Conservation (phyloP, 768 basidiomycete genomes). For the Termitomyces titanicus region DNA sequence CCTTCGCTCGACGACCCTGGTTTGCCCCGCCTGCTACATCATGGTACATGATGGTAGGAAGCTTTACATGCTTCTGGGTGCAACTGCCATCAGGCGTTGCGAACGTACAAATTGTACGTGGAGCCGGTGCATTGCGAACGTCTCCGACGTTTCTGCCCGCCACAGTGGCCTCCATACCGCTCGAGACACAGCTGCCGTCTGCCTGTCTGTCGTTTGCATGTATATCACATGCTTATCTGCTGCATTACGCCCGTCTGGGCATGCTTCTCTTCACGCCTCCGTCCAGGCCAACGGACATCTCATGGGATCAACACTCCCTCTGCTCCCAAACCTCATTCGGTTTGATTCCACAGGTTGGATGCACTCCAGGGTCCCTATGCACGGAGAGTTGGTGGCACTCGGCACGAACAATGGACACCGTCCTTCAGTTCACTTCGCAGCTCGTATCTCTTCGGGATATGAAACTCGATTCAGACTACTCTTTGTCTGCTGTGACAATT, state of each 20-base stretch:
- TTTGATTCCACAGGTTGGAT: background rate
- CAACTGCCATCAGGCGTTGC: background rate
- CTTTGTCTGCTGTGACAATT: conserved; percentile 42
- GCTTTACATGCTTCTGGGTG: background rate
- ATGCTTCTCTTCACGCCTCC: background rate
- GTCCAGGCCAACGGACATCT: background rate
- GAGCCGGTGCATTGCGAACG: background rate
- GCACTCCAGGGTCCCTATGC: conserved; percentile 10
- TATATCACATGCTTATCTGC: background rate
- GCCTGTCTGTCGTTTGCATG: background rate
- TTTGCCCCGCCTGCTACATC: background rate
- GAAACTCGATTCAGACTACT: conserved; percentile 67
- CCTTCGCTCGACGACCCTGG: background rate
- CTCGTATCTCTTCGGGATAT: conserved; percentile 31
- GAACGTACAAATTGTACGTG: background rate
- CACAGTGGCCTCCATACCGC: background rate
- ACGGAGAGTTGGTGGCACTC: conserved; percentile 12
- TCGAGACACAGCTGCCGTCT: too few species aligned
- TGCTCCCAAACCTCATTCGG: conserved; percentile 1
- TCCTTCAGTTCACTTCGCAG: conserved; percentile 72
- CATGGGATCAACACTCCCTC: background rate
- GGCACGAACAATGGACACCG: conserved; percentile 18
- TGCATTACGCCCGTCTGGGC: background rate
- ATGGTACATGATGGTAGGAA: background rate
- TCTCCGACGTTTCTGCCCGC: background rate